Base-by-base conservation (phyloP, 192 early-diverging fungal genomes). In the Podila horticola region DNA sequence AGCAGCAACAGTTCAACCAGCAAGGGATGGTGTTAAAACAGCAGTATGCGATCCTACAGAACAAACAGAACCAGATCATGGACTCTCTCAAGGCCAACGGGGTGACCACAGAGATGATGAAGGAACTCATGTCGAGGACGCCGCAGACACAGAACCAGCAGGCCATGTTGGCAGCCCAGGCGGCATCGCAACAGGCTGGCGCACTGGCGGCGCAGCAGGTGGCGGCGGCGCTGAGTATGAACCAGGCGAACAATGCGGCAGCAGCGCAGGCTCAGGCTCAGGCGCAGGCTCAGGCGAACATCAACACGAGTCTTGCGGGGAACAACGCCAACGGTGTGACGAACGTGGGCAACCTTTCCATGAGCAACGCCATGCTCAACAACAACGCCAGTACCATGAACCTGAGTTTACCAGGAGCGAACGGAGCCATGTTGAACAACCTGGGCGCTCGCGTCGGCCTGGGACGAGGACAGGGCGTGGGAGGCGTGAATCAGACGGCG, bases 51-150 rank as follows among this genome's bases (percentile, higher is more conserved):
- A 31, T 79, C 12, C 36, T 79, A 52, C 58, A 67, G 9, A 13
- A 50, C 1, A 79, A 67, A 20, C 75, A 79, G 15, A 64, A 79
- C 24, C 75, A 79, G 30, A 72, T 59, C 2, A 58, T 68, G 60
- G 75, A 79, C 15, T 65, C 64, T 12, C 70, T 79, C 24, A 55
- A 58, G 15, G 50, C 59, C 24, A 66, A 50, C 41, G 75, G 75
- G 0, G 70, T 79, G 10, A 79, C 75, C 3, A 71, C 70, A 1
- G 75, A 79, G 7, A 79, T 72, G 75, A 79, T 79, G 51, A 72
- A 72, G 31, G 75, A 79, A n/a, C 52, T 79, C 30, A 72, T 79
- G 69, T 33, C 63, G 17, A 62, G 68, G 31, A 64, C 70, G 7
- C 64, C 75, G 10, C 45, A 19, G 8, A 64, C 71, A 4, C 58